Percentiles rank a stretch among this genome's conserved stretches.
Evolutionary conservation across 225 moss, liverwort and hornwort species (phyloP).

Genomic region (Marchantia paleacea): DNA sequence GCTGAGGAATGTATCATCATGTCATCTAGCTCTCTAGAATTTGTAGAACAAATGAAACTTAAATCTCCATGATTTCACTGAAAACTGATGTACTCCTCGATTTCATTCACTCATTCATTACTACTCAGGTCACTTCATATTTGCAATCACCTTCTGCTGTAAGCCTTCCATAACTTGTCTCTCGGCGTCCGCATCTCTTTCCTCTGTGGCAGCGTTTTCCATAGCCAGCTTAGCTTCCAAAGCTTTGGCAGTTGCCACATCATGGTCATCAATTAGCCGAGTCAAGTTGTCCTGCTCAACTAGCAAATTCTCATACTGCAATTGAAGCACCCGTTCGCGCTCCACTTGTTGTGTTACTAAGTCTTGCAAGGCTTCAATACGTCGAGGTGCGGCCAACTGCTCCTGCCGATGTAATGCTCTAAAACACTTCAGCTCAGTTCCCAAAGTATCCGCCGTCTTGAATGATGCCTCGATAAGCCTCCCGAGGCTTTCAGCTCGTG

Average conservation of each 20-base stretch:
- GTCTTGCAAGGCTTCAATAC: conserved; percentile 81
- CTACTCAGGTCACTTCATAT: not conserved
- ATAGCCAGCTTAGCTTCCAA: not conserved
- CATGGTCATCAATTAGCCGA: conserved; percentile 23
- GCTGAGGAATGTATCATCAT: too few relatives aligned
- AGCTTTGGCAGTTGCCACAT: conserved; percentile 12
- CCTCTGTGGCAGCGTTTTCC: not conserved
- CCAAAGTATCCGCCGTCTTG: conserved; percentile 76
- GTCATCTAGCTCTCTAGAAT: too few relatives aligned
- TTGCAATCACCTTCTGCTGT: not conserved
- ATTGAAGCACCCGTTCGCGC: conserved; percentile 69
- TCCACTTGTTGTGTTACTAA: conserved; percentile 67
- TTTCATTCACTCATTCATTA: not conserved
- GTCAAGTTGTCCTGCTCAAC: conserved; percentile 74
- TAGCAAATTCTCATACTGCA: conserved; percentile 70
- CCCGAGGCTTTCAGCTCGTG: conserved; percentile 65
- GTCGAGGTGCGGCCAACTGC: conserved; percentile 80
- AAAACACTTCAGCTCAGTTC: conserved; percentile 77
- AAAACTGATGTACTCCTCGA: too few relatives aligned
- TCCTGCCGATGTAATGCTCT: conserved; percentile 78
- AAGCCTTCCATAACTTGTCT: not conserved
- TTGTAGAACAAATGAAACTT: too few relatives aligned
- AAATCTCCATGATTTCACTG: not conserved
- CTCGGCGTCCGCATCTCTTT: not conserved
- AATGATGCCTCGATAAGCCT: conserved; percentile 65